Conservation (phyloP, 2,329 filamentous ascomycete species). For the Periglandula ipomoeae region DNA sequence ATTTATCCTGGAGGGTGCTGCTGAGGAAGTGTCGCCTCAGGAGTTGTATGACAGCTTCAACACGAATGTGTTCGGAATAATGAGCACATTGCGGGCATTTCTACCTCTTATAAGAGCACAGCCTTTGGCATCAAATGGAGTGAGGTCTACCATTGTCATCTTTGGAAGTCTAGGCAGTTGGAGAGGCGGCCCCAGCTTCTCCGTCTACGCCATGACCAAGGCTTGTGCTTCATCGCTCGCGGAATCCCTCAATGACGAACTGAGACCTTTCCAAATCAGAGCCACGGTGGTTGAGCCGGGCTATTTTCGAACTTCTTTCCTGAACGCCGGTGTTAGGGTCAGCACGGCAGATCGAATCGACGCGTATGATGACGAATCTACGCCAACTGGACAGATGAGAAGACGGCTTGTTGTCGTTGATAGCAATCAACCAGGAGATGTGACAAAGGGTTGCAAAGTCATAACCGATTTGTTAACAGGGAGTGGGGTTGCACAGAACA, state of each 20-base stretch:
- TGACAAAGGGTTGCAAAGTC: conserved; percentile 40
- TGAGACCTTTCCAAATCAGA: conserved; percentile 34
- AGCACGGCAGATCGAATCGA: conserved; percentile 21
- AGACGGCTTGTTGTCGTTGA: conserved; percentile 25
- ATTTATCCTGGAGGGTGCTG: too few species aligned
- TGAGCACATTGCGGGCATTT: too few species aligned
- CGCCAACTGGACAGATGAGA: conserved; percentile 19
- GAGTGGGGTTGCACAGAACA: conserved; percentile 36
- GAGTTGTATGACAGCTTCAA: too few species aligned
- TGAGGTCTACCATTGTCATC: too few species aligned
- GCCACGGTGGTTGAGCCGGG: conserved; percentile 39
- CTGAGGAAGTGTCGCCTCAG: too few species aligned
- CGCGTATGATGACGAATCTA: conserved; percentile 21
- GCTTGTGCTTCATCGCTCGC: conserved; percentile 34
- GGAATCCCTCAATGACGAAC: conserved; percentile 33
- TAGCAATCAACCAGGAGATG: conserved; percentile 45
- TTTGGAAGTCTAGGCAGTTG: too few species aligned
- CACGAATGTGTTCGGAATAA: too few species aligned
- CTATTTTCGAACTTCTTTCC: conserved; percentile 42
- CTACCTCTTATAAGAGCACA: too few species aligned
- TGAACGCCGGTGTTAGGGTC: conserved; percentile 25
- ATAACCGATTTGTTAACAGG: conserved; percentile 47
- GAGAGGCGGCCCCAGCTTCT: too few species aligned
- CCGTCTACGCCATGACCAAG: conserved; percentile 38
- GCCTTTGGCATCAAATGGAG: too few species aligned